A percentile compares a stretch with the other conserved stretches of the same genome.
These are phyloP conservation scores for Sporothrix pallida DNA, from an alignment of 2,329 filamentous ascomycete species.

Conservation along the genomic window DNA sequence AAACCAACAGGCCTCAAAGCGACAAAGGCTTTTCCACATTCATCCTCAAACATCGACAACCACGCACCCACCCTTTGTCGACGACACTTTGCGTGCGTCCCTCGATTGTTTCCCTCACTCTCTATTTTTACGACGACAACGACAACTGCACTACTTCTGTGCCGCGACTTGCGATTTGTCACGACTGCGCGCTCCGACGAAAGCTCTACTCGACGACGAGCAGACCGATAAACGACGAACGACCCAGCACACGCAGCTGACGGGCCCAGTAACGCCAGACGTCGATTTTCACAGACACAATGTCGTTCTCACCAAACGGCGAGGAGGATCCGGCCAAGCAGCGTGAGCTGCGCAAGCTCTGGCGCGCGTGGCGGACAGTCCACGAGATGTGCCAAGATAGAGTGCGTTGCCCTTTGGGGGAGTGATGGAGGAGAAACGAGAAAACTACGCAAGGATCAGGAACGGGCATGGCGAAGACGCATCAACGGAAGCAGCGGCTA, in stretches of 20 bases:
- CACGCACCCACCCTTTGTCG: neutral
- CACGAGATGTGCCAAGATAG: slow-evolving; percentile 94
- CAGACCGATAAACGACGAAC: neutral
- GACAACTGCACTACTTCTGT: neutral
- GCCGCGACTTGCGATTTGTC: neutral
- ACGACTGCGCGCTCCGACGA: slow-evolving; percentile 4
- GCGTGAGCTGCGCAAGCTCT: slow-evolving; percentile 71
- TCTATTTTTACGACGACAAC: neutral
- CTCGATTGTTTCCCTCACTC: neutral
- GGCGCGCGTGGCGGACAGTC: slow-evolving; percentile 91
- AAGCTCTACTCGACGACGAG: slow-evolving; percentile 19
- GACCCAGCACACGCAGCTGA: too few species aligned
- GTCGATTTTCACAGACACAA: neutral
- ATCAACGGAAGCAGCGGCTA: slow-evolving; percentile 12
- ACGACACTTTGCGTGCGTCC: neutral
- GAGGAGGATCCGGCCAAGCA: slow-evolving; percentile 50
- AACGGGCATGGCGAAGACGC: neutral
- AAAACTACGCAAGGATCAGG: neutral
- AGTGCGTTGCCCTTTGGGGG: slow-evolving; percentile 59
- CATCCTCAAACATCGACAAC: neutral
- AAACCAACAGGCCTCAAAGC: slow-evolving; percentile 21
- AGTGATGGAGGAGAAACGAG: slow-evolving; percentile 34
- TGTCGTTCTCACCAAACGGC: slow-evolving; percentile 32
- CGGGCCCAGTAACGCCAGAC: neutral
- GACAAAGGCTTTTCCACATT: slow-evolving; percentile 23